phyloP scores from a whole-genome alignment of 305 asterid genomes.

The Rubia peregrina region DNA sequence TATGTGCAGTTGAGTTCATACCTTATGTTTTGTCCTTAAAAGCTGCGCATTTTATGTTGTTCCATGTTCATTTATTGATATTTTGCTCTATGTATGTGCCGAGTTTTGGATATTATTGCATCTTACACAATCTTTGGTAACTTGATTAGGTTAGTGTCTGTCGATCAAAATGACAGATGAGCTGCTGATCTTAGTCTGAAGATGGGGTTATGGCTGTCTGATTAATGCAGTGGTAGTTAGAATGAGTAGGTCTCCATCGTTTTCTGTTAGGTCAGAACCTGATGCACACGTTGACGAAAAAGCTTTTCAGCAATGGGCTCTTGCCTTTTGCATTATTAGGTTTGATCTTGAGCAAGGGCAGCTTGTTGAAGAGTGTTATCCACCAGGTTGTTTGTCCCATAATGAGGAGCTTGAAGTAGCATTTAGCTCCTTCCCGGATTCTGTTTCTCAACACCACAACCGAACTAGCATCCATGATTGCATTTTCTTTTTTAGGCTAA shows the following conservation, averaged over 20 bases:
- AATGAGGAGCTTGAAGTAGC: constrained; percentile 92
- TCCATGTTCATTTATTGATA: not conserved
- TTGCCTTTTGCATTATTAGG: constrained; percentile 76
- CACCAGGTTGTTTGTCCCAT: constrained; percentile 69
- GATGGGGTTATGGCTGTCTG: constrained; percentile 29
- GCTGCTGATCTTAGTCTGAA: constrained; percentile 14
- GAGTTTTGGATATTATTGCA: not conserved
- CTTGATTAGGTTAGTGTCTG: constrained; percentile 5
- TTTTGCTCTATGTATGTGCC: not conserved
- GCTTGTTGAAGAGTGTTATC: constrained; percentile 91
- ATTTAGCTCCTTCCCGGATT: constrained; percentile 92
- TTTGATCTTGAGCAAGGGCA: constrained; percentile 98
- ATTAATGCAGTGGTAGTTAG: constrained; percentile 32
- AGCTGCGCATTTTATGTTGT: constrained; percentile 4
- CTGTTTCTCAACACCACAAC: constrained; percentile 80
- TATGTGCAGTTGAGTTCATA: not conserved
- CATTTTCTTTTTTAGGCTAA: constrained; percentile 80
- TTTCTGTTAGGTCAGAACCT: constrained; percentile 61
- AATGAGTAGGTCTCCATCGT: constrained; percentile 89
- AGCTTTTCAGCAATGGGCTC: constrained; percentile 72
- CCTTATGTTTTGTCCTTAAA: not conserved
- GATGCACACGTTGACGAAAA: constrained; percentile 60
- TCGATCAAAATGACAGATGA: not conserved
- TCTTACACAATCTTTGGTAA: not conserved
- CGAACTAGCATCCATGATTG: constrained; percentile 92